Percentiles rank a stretch among this genome's conserved stretches.
Conservation (phyloP, 2,329 filamentous ascomycete genomes). For the Xylaria polymorpha region DNA sequence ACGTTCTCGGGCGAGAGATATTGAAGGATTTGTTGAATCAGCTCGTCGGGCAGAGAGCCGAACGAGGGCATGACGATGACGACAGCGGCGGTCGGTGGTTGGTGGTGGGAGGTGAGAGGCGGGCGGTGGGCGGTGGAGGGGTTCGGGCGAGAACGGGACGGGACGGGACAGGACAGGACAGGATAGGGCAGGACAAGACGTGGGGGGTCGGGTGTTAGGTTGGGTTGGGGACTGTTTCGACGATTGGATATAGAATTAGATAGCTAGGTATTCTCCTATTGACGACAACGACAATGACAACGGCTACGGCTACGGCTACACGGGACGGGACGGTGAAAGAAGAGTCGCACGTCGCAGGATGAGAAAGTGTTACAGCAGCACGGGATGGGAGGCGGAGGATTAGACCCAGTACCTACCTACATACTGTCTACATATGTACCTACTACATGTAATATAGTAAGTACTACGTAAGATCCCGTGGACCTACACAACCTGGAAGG, state of each 20-base stretch:
- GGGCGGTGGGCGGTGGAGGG: not conserved
- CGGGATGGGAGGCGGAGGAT: slow-evolving; percentile 11
- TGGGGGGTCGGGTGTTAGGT: too few species aligned
- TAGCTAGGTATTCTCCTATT: not conserved
- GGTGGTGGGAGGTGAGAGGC: not conserved
- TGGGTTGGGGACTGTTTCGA: not conserved
- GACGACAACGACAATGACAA: not conserved
- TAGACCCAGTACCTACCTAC: too few species aligned
- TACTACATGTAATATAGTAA: not conserved
- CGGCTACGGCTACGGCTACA: not conserved
- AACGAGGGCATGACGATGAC: slow-evolving; percentile 52
- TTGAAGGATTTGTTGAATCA: slow-evolving; percentile 81
- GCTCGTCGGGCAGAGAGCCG: slow-evolving; percentile 78
- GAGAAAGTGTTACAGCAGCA: not conserved
- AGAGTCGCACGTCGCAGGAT: not conserved
- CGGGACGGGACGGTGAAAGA: not conserved
- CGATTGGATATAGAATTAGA: not conserved
- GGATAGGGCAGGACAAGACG: too few species aligned
- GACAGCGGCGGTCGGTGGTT: not conserved
- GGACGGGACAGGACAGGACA: not conserved
- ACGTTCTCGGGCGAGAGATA: slow-evolving; percentile 68
- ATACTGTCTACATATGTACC: too few species aligned
- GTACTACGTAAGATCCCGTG: not conserved
- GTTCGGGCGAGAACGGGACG: too few species aligned
- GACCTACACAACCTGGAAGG: too few species aligned